phyloP scores from a whole-genome alignment of 2,329 filamentous ascomycete genomes.

The Eurotiales sp. region DNA sequence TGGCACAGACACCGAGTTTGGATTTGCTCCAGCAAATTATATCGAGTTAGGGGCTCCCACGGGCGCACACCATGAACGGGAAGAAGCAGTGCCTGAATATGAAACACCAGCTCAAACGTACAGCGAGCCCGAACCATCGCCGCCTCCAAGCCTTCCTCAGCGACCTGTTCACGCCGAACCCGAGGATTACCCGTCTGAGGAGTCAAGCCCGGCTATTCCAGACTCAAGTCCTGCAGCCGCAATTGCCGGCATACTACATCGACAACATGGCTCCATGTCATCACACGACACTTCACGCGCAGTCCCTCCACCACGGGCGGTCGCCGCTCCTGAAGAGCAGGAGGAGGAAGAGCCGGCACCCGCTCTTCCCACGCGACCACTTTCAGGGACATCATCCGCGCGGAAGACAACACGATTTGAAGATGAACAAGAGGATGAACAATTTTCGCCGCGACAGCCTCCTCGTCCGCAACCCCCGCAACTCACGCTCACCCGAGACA shows the following conservation, averaged over 20 bases:
- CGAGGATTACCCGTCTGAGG: constrained; percentile 17
- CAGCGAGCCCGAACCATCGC: constrained; percentile 20
- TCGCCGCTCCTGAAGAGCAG: constrained; percentile 67
- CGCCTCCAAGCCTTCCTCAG: constrained; percentile 12
- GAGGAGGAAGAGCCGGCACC: constrained; percentile 55
- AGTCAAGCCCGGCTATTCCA: constrained; percentile 40
- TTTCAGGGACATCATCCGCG: constrained; percentile 54
- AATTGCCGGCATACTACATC: constrained; percentile 48
- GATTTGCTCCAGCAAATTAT: constrained; percentile 94
- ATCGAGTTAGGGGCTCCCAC: constrained; percentile 60
- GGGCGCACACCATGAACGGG: constrained; percentile 26
- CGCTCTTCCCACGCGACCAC: constrained; percentile 60
- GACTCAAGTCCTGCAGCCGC: constrained; percentile 52
- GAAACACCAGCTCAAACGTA: constrained; percentile 7
- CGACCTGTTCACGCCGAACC: constrained; percentile 21
- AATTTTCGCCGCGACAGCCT: constrained; percentile 35
- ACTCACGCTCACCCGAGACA: constrained; percentile 39
- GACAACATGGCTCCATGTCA: constrained; percentile 33
- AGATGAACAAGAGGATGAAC: neutral
- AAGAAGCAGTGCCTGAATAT: constrained; percentile 40
- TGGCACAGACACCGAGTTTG: constrained; percentile 77
- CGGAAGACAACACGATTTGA: constrained; percentile 35
- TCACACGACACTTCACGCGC: constrained; percentile 27
- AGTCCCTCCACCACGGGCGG: constrained; percentile 35
- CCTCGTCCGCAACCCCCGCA: constrained; percentile 52